Evolutionary conservation across 2,329 filamentous ascomycete species (phyloP).

Genomic region (Hypoxylon sp.): DNA sequence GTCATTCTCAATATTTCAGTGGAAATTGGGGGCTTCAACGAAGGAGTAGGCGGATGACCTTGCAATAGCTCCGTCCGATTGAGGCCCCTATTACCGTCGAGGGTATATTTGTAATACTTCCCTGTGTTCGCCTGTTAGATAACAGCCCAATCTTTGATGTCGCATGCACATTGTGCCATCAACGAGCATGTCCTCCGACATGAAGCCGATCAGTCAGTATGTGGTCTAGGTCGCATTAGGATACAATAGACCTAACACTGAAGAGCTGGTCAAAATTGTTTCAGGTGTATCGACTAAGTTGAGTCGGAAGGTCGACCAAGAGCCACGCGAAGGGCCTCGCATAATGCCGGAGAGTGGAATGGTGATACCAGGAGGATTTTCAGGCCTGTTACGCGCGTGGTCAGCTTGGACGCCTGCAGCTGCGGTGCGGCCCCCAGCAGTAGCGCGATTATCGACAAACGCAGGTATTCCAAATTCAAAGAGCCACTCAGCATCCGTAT

Average conservation of each 20-base stretch:
- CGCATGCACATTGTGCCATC: conserved; percentile 11
- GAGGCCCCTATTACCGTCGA: background rate
- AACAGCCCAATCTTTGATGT: background rate
- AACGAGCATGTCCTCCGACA: conserved; percentile 6
- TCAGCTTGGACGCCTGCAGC: conserved; percentile 17
- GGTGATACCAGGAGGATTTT: conserved; percentile 23
- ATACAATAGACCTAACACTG: background rate
- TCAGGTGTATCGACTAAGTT: conserved; percentile 3
- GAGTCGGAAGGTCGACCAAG: conserved; percentile 3
- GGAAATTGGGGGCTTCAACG: background rate
- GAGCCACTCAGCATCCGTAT: conserved; percentile 40
- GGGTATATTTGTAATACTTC: conserved; percentile 20
- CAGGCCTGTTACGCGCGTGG: conserved; percentile 20
- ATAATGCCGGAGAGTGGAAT: conserved; percentile 3
- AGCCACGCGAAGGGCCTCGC: conserved; percentile 5
- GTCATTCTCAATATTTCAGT: background rate
- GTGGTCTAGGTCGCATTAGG: conserved; percentile 2
- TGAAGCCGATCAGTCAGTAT: conserved; percentile 20
- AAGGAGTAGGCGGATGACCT: background rate
- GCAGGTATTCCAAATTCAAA: conserved; percentile 47
- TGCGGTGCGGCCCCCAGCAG: conserved; percentile 9
- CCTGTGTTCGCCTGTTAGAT: background rate
- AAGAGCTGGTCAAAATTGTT: background rate
- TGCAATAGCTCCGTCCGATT: background rate
- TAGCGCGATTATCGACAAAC: conserved; percentile 28